phyloP scores from a whole-genome alignment of 2,329 filamentous ascomycete genomes.

The Arthrinium phaeospermum region DNA sequence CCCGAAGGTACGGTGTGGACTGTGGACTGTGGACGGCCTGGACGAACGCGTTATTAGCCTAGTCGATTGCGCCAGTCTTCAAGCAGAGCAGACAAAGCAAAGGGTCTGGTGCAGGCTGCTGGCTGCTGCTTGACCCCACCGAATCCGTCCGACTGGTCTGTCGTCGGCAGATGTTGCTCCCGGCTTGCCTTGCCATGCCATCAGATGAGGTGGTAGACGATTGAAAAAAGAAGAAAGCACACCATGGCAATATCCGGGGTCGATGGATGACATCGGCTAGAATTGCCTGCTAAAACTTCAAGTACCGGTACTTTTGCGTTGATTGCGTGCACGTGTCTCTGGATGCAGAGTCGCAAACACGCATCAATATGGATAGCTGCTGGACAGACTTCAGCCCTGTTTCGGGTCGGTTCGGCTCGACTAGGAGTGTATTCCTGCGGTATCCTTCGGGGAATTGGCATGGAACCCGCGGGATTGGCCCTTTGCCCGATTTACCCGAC shows the following conservation, averaged over 20 bases:
- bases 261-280: background rate
- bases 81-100: background rate
- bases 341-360: background rate
- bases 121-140: background rate
- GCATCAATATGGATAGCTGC: background rate
- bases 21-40: background rate
- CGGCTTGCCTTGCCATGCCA: background rate
- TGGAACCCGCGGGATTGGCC: background rate
- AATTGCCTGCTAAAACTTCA: background rate
- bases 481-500: background rate
- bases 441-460: constrained; percentile 12
- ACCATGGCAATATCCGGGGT: background rate
- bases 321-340: background rate
- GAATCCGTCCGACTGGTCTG: background rate
- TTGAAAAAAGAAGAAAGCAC: background rate
- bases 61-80: background rate
- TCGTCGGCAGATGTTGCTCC: background rate
- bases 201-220: background rate
- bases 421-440: background rate
- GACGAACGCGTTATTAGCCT: background rate
- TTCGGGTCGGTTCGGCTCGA: constrained; percentile 18
- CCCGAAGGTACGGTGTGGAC: background rate
- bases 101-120: background rate
- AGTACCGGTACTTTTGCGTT: background rate
- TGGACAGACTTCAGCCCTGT: background rate